Conservation (phyloP, 345 rosid genomes). For the Jatropha curcas region DNA sequence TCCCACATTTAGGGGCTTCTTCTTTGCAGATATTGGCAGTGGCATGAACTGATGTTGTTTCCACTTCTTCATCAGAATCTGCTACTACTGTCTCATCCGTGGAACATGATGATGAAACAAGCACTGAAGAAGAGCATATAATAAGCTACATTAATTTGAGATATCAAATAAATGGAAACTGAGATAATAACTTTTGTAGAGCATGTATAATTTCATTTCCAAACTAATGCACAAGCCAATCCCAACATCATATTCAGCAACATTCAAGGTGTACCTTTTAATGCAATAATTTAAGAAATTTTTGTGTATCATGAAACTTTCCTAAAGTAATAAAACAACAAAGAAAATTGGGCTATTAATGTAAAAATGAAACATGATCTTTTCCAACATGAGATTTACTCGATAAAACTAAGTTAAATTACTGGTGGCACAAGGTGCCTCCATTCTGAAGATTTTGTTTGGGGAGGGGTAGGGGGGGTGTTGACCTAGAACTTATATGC, state of each 20-base stretch:
- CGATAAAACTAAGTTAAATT: background rate
- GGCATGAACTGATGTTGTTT: constrained; percentile 43
- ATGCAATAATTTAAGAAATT: background rate
- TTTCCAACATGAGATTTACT: background rate
- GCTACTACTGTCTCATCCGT: constrained; percentile 95
- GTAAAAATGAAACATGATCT: background rate
- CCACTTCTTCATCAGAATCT: constrained; percentile 77
- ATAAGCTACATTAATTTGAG: background rate
- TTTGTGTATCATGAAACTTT: no score
- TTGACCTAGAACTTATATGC: background rate
- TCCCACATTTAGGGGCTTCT: background rate
- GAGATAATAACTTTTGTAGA: background rate
- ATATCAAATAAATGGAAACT: background rate
- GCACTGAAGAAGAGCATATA: constrained; percentile 46
- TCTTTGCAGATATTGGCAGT: constrained; percentile 24
- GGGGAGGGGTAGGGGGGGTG: background rate
- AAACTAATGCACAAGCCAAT: background rate
- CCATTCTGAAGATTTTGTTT: no score
- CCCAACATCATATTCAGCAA: background rate
- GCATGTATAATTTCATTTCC: background rate
- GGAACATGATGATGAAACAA: constrained; percentile 88
- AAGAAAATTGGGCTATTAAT: background rate
- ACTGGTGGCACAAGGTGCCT: background rate
- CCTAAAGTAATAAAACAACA: background rate
- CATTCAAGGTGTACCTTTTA: background rate